phyloP scores from a whole-genome alignment of 306 rosid genomes.

The Heteromeles arbutifolia region DNA sequence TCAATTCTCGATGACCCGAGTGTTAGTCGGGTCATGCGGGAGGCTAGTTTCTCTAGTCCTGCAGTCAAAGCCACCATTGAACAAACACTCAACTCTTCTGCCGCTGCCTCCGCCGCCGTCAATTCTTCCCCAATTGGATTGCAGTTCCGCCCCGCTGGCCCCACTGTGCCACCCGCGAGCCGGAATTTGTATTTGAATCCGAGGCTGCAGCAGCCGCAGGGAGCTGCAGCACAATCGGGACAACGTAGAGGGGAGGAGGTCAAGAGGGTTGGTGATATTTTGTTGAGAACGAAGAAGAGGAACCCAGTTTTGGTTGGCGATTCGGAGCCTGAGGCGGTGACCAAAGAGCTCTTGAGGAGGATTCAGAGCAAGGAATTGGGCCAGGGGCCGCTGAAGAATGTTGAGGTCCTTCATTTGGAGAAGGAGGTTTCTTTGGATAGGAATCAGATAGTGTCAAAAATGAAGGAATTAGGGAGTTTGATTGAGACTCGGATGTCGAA shows the following conservation, averaged over 20 bases:
- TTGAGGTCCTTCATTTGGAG: constrained; percentile 60
- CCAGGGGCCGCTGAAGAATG: constrained; percentile 43
- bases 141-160: constrained; percentile 49
- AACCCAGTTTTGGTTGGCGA: constrained; percentile 94
- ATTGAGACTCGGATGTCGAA: constrained; percentile 47
- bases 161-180: constrained; percentile 2
- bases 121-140: constrained; percentile 55
- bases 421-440: constrained; percentile 63
- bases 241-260: constrained; percentile 67
- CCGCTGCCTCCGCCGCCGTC: constrained; percentile 17
- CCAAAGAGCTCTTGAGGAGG: constrained; percentile 59
- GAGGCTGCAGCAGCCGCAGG: constrained; percentile 66
- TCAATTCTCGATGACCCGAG: constrained; percentile 96
- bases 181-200: constrained; percentile 77
- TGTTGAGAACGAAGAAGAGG: constrained; percentile 54
- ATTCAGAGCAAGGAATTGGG: constrained; percentile 63
- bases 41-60: constrained; percentile 89
- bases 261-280: constrained; percentile 52
- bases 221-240: constrained; percentile 35
- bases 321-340: constrained; percentile 75
- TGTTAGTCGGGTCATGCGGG: constrained; percentile 94
- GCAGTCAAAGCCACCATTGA: constrained; percentile 87
- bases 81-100: constrained; percentile 51
- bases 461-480: constrained; percentile 61
- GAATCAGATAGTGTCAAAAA: constrained; percentile 32